Evolutionary conservation across 148 eudicot genomes (phyloP), one percentile per base, ranked within the genome.

Genomic region (Camellia japonica): DNA sequence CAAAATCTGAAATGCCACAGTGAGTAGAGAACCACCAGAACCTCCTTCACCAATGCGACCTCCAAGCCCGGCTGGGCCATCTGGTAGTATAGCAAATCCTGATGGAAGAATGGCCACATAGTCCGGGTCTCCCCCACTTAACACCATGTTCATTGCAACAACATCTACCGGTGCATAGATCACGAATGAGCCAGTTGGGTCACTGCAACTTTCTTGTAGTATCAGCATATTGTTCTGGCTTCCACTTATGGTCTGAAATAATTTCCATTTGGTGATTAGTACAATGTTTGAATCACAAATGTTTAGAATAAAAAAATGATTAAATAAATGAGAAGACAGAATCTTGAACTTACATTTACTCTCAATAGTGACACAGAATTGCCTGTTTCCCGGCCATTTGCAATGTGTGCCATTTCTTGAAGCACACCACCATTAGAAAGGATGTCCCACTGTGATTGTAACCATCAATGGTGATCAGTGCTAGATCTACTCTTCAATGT

Each of bases 81-180:
- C 97, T 0, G 97, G 98, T 0, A 93, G 88, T n/a, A 96, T 93
- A 3, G 94, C 92, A 60, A 93, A 96, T 9, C 99, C 99, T 0
- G 99, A 95, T 11, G 99, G 99, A 0, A 95, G 88, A 14, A 95
- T 86, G 4, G 97, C 89, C 6, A 92, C 91, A 38, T 86, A 87
- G 77, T 90, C 91, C 0, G 97, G 93, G 63, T 93, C 93, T 0
- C 94, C 99, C 2, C 99, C 99, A 0, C 83, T 75, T 41, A 93
- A 77, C 3, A 95, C 88, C 30, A 86, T 85, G 44, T 88, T 87
- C 90, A 91, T 86, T 0, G 91, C 86, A 1, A 76, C 83, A 2
- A 87, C 66, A 59, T 93, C 98, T 0, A 93, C 90, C 0, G 97
- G 98, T 0, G 97, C 97, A 51, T 96, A 93, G 13, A 96, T 86